phyloP scores from a whole-genome alignment of 2,329 filamentous ascomycete genomes.

The Verticillium zaregamsianum region DNA sequence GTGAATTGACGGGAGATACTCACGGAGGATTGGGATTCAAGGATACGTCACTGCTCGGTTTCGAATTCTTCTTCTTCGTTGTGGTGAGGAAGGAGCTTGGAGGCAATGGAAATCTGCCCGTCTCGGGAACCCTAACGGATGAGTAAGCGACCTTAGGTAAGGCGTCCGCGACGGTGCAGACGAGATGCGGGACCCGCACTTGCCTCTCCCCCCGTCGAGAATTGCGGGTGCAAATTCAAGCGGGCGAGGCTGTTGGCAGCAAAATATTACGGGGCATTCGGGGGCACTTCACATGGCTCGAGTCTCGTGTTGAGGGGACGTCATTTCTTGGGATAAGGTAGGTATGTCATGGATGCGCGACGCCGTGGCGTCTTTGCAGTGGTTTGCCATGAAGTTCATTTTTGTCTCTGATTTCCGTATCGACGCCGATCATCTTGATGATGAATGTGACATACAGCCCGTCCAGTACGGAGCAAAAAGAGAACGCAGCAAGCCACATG shows the following conservation, averaged over 20 bases:
- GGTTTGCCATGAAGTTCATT: constrained; percentile 28
- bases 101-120: not conserved
- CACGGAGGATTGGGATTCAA: not conserved
- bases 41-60: not conserved
- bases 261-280: not conserved
- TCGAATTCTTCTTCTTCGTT: not conserved
- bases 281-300: not conserved
- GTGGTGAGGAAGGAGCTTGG: not conserved
- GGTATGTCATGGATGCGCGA: not conserved
- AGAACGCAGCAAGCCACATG: constrained; percentile 54
- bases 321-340: not conserved
- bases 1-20: not conserved
- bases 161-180: not conserved
- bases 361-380: constrained; percentile 9
- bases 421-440: constrained; percentile 61
- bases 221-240: not conserved
- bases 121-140: not conserved
- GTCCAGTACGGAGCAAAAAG: constrained; percentile 54
- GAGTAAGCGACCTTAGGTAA: not conserved
- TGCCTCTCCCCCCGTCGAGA: not conserved
- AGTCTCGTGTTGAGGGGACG: not conserved
- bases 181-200: not conserved
- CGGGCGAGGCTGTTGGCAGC: not conserved
- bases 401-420: constrained; percentile 56
- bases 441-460: constrained; percentile 62